Percentiles rank a stretch among this genome's conserved stretches.
Conservation (phyloP, 2,329 filamentous ascomycete species). For the Blastomyces percursus region DNA sequence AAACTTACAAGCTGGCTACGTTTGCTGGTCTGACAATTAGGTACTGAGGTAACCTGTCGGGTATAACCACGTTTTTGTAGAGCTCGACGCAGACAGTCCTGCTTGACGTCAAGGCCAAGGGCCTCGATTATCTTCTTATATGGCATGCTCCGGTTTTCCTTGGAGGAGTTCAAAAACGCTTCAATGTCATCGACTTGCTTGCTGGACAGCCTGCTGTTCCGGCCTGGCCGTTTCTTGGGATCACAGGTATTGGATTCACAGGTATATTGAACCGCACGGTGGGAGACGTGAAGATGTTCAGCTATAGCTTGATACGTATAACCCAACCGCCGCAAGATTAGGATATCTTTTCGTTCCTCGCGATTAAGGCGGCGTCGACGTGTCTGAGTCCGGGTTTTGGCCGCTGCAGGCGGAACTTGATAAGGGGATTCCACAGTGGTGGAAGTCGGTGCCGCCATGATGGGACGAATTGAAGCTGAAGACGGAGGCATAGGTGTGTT, state of each 20-base stretch:
- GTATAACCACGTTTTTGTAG: conserved; percentile 1
- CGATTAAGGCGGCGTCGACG: conserved; percentile 3
- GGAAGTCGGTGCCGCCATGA: background rate
- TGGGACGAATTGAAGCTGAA: background rate
- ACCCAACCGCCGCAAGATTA: background rate
- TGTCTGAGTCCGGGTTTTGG: background rate
- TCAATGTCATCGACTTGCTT: conserved; percentile 4
- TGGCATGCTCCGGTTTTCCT: background rate
- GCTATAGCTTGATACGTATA: conserved; percentile 4
- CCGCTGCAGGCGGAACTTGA: background rate
- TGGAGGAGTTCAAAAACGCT: conserved; percentile 1
- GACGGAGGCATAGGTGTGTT: background rate
- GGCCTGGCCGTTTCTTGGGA: conserved; percentile 2
- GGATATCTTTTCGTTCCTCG: conserved; percentile 1
- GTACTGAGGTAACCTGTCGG: background rate
- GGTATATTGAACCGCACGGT: conserved; percentile 1
- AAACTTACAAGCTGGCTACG: background rate
- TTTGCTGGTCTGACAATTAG: background rate
- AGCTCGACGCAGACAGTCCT: conserved; percentile 3
- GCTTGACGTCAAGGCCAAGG: conserved; percentile 2
- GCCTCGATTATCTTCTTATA: conserved; percentile 5
- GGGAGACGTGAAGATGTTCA: conserved; percentile 2
- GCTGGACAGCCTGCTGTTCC: conserved; percentile 2
- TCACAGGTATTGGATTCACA: conserved; percentile 3
- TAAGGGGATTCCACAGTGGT: background rate